Conservation (phyloP, 768 basidiomycete genomes). For the Suillus occidentalis region DNA sequence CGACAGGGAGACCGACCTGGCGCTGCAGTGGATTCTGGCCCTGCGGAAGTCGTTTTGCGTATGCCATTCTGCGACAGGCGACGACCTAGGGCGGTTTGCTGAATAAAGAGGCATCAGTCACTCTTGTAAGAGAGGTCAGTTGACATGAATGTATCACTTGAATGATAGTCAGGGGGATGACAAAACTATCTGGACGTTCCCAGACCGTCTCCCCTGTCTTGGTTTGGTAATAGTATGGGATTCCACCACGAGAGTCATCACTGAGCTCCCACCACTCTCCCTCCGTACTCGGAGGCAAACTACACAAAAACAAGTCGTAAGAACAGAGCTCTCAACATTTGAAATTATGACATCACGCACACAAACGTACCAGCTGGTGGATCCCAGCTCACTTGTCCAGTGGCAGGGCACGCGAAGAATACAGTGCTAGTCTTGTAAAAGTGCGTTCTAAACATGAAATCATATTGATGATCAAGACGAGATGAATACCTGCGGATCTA, state of each 20-base stretch:
- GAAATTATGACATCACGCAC: slow-evolving; percentile 44
- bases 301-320: slow-evolving; percentile 28
- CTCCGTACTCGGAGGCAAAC: slow-evolving; percentile 77
- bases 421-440: slow-evolving; percentile 51
- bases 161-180: slow-evolving; percentile 87
- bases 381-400: slow-evolving; percentile 92
- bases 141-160: slow-evolving; percentile 52
- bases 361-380: slow-evolving; percentile 88
- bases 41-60: slow-evolving; percentile 19
- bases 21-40: not conserved
- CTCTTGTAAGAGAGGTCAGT: not conserved
- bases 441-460: slow-evolving; percentile 9
- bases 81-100: slow-evolving; percentile 75
- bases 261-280: slow-evolving; percentile 97
- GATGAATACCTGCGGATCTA: slow-evolving; percentile 76
- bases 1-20: not conserved
- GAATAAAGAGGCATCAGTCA: not conserved
- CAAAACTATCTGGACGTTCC: slow-evolving; percentile 87
- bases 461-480: slow-evolving; percentile 12
- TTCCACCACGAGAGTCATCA: slow-evolving; percentile 79
- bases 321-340: slow-evolving; percentile 19
- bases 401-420: slow-evolving; percentile 92
- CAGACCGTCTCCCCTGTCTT: slow-evolving; percentile 89
- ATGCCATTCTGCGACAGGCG: slow-evolving; percentile 60
- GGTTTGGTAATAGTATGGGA: slow-evolving; percentile 94